Base-by-base conservation (phyloP, 352 stramenopile genomes). In the Pythium aristosporum region DNA sequence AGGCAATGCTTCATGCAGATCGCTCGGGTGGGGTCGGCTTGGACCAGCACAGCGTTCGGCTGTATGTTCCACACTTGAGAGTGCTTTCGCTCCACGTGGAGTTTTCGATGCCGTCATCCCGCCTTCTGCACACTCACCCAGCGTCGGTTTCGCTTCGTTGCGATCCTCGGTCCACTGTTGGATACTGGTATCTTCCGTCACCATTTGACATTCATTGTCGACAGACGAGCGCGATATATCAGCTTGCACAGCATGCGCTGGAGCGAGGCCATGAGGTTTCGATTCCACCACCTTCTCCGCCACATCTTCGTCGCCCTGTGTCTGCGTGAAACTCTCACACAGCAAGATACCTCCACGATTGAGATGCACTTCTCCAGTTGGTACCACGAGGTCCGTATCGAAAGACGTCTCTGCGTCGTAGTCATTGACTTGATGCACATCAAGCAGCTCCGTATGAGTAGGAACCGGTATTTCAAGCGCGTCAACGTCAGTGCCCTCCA, bases 1-100 rank as follows among this genome's bases (percentile, higher is more conserved):
- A 15, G 72, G 58, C 15, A 76, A 30, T 23, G 32, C 52, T 12
- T 23, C 15, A 20, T 46, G 39, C 9, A 60, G 9, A 41, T 42
- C 16, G 2, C 7, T 44, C 2, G 8, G 5, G 13, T 49, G 37
- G 13, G 11, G 9, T 16, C 15, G 3, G 11, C 2, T 53, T 42
- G 23, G 7, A 42, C 32, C n/a, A 10, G 32, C 20, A n/a, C 16
- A 51, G 7, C 15, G 2, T 43, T 32, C 18, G 10, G 28, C 0
- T 21, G 23, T 6, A 37, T 21, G 23, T 13, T 18, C 12, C 18
- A 37, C 21, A 39, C 11, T 21, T 3, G 23, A 39, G 25, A 21
- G 8, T 53, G 20, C 28, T n/a, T 39, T 3, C 10, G 5, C 16
- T 23, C 20, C 47, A 39, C 23, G 8, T 10, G 7, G 47, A 11